Evolutionary conservation across 306 rosid species (phyloP).

Genomic region (Cucurbita argyrosperma): DNA sequence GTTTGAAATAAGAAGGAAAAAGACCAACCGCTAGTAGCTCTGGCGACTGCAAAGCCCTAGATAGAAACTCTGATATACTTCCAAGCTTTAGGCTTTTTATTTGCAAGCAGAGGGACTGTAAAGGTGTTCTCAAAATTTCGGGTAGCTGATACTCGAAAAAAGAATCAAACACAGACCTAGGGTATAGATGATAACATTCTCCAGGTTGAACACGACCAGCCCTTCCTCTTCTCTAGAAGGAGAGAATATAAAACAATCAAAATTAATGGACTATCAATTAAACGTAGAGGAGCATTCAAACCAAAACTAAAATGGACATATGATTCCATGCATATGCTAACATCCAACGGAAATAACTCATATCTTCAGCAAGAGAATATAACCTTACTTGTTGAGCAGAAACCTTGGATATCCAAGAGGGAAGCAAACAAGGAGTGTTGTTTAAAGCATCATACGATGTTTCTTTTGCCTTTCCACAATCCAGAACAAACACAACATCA

Average conservation of each 20-base stretch:
- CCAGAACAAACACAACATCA: conserved; percentile 86
- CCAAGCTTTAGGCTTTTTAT: conserved; percentile 87
- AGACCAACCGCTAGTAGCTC: conserved; percentile 56
- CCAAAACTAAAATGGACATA: not conserved
- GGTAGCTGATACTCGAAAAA: conserved; percentile 85
- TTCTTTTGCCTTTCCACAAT: conserved; percentile 99
- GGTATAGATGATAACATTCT: conserved; percentile 85
- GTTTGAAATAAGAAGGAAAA: conserved; percentile 7
- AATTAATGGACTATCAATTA: not conserved
- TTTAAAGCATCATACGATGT: conserved; percentile 93
- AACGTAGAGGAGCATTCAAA: not conserved
- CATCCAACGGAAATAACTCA: not conserved
- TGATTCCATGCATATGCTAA: not conserved
- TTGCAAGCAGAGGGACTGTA: conserved; percentile 94
- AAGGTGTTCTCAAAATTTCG: conserved; percentile 93
- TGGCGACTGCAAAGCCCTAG: conserved; percentile 93
- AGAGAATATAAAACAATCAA: conserved; percentile 2
- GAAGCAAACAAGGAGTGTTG: conserved; percentile 95
- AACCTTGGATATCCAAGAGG: conserved; percentile 96
- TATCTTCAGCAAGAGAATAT: conserved; percentile 21
- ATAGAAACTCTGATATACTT: conserved; percentile 80
- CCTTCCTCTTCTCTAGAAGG: conserved; percentile 90
- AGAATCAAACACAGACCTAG: conserved; percentile 70
- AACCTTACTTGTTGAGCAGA: conserved; percentile 83
- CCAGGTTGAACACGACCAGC: conserved; percentile 98